phyloP scores from a whole-genome alignment of 2,329 filamentous ascomycete genomes.

The Trichoderma sp. region DNA sequence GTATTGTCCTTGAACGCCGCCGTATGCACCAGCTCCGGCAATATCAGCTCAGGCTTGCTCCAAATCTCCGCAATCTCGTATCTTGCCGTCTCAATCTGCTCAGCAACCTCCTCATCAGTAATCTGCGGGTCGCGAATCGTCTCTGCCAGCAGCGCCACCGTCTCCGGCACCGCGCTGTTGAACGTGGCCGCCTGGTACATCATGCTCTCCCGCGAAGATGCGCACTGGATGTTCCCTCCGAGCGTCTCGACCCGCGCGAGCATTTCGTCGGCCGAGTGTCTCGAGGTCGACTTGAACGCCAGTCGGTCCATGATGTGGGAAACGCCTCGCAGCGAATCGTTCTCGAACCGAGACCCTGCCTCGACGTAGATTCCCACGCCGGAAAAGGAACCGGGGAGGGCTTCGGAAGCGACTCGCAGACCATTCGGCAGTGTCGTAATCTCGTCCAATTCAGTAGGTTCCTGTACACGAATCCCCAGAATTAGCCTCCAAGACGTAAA shows the following conservation, averaged over 20 bases:
- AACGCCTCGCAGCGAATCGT: conserved; percentile 76
- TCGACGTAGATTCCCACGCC: conserved; percentile 96
- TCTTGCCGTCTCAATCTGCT: conserved; percentile 85
- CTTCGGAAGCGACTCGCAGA: conserved; percentile 90
- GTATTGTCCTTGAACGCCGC: conserved; percentile 96
- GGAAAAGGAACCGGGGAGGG: conserved; percentile 88
- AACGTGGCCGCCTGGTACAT: conserved; percentile 99
- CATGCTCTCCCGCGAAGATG: conserved; percentile 88
- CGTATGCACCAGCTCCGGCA: conserved; percentile 93
- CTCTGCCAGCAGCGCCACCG: conserved; percentile 83
- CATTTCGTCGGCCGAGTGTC: conserved; percentile 76
- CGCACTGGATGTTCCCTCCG: conserved; percentile 95
- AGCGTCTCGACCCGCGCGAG: conserved; percentile 82
- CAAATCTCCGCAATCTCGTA: conserved; percentile 98
- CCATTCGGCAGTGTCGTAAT: conserved; percentile 91
- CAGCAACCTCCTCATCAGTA: conserved; percentile 79
- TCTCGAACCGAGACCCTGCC: conserved; percentile 92
- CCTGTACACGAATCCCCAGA: conserved; percentile 36
- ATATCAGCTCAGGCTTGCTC: conserved; percentile 92
- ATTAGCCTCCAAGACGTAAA: background rate
- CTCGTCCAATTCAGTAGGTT: conserved; percentile 81
- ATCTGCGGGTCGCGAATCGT: conserved; percentile 85
- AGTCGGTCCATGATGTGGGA: conserved; percentile 95
- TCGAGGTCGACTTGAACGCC: conserved; percentile 85
- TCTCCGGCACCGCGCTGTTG: conserved; percentile 83